Evolutionary conservation across 2,329 filamentous ascomycete genomes (phyloP), one percentile per base, ranked within the genome.

Genomic region (Acephala macrosclerotiorum): DNA sequence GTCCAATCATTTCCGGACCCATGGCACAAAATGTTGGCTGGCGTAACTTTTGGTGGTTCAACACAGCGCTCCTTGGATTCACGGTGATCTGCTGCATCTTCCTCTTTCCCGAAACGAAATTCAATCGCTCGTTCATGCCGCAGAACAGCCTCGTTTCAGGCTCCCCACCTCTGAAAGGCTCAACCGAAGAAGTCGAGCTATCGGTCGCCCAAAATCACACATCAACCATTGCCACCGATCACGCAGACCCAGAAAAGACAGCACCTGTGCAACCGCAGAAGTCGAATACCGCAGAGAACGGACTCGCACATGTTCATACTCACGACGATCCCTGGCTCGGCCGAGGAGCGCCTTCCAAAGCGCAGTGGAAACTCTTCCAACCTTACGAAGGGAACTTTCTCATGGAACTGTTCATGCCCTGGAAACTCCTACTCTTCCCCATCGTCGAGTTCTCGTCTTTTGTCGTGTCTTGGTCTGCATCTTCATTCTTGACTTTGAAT

Each of bases 11-110:
- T 57, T 80, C 85, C 0, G 88, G 88, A 1, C 77, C 84, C 0
- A 90, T 91, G 87, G 82, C 86, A 1, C 78, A 84, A 51, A 81
- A 85, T 40, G 74, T 84, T 3, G 87, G 87, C 57, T 89, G 86
- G 84, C 79, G 86, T 29, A 87, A 79, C 71, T 90, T 90, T 75
- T 90, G 87, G 85, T 90, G 87, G 87, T 79, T 90, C 68, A 89
- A 89, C 68, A 84, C 86, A 1, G 88, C 74, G 1, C 59, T 90
- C 1, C 76, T 87, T 2, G 83, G 78, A 1, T 71, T 85, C 3
- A 81, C 82, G 0, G 76, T 85, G 25, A 35, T 88, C 4, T 78
- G 86, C 72, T 80, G 84, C 38, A 74, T 89, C 33, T 86, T 89
- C 72, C 79, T 86, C 71, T 89, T 89, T 70, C 88, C 88, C 0